Conservation (phyloP, 176 grass and related monocot species). For the Alopecurus myosuroides region DNA sequence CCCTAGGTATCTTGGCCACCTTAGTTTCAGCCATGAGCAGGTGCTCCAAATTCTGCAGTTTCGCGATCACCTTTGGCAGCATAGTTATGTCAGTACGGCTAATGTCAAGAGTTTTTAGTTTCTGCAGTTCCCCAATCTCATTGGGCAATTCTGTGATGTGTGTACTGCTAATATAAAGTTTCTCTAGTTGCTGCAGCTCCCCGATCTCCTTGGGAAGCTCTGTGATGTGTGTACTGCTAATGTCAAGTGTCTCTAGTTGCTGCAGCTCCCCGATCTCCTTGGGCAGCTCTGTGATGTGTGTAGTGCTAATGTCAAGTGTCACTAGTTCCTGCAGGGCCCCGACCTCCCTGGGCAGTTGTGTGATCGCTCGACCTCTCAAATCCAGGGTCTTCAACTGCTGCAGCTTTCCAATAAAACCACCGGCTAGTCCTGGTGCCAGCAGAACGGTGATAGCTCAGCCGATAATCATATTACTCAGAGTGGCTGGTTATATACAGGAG, state of each 20-base stretch:
- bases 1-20: background rate
- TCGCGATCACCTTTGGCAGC: background rate
- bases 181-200: background rate
- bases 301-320: too few relatives aligned
- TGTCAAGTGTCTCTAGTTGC: background rate
- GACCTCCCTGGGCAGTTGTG: background rate
- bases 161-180: too few relatives aligned
- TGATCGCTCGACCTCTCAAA: background rate
- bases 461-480: too few relatives aligned
- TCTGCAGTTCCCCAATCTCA: too few relatives aligned
- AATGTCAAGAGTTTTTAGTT: rapidly evolving
- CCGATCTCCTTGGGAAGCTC: background rate
- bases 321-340: background rate
- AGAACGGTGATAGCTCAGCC: too few relatives aligned
- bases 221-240: background rate
- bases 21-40: background rate
- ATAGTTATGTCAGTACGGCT: background rate
- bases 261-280: background rate
- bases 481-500: too few relatives aligned
- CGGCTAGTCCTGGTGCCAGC: too few relatives aligned
- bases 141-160: too few relatives aligned
- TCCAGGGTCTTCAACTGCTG: too few relatives aligned
- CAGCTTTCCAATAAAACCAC: too few relatives aligned
- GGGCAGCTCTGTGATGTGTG: too few relatives aligned
- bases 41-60: background rate